These are phyloP conservation scores for Eucalyptus caleyi DNA, from an alignment of 345 rosid genomes.

Conservation along the genomic window DNA sequence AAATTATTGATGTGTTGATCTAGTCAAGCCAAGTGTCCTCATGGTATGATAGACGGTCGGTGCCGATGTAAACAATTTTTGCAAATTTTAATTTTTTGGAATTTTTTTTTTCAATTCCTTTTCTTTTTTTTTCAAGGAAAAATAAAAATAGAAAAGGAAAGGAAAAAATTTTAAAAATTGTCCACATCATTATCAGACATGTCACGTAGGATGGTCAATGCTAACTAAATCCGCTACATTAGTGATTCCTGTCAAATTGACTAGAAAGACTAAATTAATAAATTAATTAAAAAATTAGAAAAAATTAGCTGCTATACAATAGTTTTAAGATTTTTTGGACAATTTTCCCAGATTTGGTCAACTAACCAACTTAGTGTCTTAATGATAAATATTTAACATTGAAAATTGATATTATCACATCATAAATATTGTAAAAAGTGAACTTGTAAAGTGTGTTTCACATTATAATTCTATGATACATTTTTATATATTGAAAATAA, in stretches of 20 bases:
- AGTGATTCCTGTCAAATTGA: accelerated
- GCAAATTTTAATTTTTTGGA: too few relatives aligned
- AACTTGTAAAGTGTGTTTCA: not conserved
- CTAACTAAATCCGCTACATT: accelerated
- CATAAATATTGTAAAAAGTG: not conserved
- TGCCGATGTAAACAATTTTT: accelerated
- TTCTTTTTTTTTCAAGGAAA: too few relatives aligned
- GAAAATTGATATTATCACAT: not conserved
- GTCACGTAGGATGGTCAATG: accelerated
- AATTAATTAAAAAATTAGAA: too few relatives aligned
- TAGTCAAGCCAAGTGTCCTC: accelerated
- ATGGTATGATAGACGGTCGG: accelerated
- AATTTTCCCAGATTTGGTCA: accelerated
- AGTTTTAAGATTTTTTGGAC: not conserved
- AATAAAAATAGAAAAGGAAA: too few relatives aligned
- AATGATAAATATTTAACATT: not conserved
- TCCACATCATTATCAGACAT: accelerated
- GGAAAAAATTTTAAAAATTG: too few relatives aligned
- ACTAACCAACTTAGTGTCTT: not conserved
- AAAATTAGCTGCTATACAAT: accelerated
- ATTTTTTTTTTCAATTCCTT: too few relatives aligned
- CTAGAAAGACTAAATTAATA: too few relatives aligned
- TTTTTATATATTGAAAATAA: not conserved
- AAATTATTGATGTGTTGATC: not conserved
- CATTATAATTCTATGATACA: not conserved